Base-by-base conservation (phyloP, 192 early-diverging fungal genomes). In the Coemansia sp. region DNA sequence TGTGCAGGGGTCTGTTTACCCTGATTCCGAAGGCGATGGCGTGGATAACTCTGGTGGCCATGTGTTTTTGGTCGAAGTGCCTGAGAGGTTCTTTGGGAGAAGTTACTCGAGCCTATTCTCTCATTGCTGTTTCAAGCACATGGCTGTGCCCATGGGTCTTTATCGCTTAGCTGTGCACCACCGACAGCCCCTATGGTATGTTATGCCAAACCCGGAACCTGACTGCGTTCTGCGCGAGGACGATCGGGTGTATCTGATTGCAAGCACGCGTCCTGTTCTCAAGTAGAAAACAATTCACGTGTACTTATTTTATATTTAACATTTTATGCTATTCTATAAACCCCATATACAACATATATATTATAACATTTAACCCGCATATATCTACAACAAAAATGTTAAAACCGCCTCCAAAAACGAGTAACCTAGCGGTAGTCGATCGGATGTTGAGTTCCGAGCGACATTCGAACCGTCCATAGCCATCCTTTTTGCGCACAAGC, bases 201-300 rank as follows among this genome's bases (percentile, higher is more conserved):
- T 85, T 12, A 69, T 81, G 46, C 70, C 85, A 1, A 89, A 89
- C 46, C 88, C 88, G 3, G 40, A 50, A n/a, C 55, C 58, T 6
- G 60, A 73, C 30, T 72, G 74, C 42, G 58, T 74, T 22, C 23
- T 89, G 48, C 80, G 80, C 54, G 69, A 79, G 12, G 71, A 69
- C 40, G 88, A 89, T 63, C 61, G 67, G 23, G 80, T 88, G 14
- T 88, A 83, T 59, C 53, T 87, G 24, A 62, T 89, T 19, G 58
- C 74, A 2, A 59, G 17, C 25, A 45, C 53, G 0, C 44, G 66
- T 6, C 76, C 76, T 15, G 41, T 43, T n/a, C 56, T 79, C 21
- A n/a, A 71, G 58, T 79, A 50, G 49, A 7, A 15, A 50, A 23
- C 1, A 19, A 18, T 6, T 46, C 7, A 17, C 7, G 9, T 17